Evolutionary conservation across 768 basidiomycete genomes (phyloP).

Genomic region (Phylloporus sp.): DNA sequence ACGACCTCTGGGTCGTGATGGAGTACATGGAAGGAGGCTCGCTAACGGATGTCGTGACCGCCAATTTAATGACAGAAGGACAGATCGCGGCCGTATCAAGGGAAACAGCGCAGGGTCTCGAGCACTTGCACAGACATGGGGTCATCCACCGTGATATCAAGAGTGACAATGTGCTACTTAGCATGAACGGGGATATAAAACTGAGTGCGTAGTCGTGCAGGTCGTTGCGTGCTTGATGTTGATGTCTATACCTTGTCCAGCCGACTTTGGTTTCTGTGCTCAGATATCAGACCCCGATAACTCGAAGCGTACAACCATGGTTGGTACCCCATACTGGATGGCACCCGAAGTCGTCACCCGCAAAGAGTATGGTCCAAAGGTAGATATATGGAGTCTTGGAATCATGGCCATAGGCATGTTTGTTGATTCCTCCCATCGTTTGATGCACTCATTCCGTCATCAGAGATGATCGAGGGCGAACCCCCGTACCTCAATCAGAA

Average conservation of each 20-base stretch:
- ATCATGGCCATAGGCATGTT: constrained; percentile 91
- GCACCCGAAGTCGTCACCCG: constrained; percentile 96
- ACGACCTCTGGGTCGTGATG: constrained; percentile 99
- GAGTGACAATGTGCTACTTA: constrained; percentile 94
- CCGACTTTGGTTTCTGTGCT: constrained; percentile 98
- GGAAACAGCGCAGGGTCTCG: constrained; percentile 89
- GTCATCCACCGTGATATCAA: constrained; percentile 99
- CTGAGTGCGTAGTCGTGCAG: constrained; percentile 68
- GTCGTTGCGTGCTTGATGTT: not conserved
- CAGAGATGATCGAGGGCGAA: constrained; percentile 98
- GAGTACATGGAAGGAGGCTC: constrained; percentile 99
- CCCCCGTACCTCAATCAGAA: constrained; percentile 96
- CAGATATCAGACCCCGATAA: constrained; percentile 89
- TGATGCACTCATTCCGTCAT: constrained; percentile 4
- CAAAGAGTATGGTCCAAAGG: constrained; percentile 96
- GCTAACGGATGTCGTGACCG: constrained; percentile 89
- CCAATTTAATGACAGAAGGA: constrained; percentile 93
- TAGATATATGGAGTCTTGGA: constrained; percentile 96
- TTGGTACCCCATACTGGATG: constrained; percentile 99
- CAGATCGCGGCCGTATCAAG: constrained; percentile 96
- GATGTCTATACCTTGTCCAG: constrained; percentile 37
- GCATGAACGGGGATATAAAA: constrained; percentile 94
- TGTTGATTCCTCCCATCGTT: not conserved
- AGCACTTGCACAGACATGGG: constrained; percentile 92
- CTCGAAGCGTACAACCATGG: constrained; percentile 96